phyloP scores from a whole-genome alignment of 2,329 filamentous ascomycete genomes.

The Calonectria honghensis region DNA sequence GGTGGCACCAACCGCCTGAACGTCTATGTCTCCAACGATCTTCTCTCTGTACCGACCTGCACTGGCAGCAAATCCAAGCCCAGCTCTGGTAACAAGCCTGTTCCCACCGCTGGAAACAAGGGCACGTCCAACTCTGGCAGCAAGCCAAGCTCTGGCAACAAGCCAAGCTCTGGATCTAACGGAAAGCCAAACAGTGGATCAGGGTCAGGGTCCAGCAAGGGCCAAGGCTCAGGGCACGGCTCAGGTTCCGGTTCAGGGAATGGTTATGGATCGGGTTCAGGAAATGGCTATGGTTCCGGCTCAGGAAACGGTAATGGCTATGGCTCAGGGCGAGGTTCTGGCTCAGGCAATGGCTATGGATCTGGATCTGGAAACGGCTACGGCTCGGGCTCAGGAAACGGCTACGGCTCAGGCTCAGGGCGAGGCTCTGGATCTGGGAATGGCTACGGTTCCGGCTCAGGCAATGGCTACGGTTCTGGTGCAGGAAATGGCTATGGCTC shows the following conservation, averaged over 20 bases:
- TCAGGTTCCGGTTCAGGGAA: background rate
- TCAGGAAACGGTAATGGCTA: background rate
- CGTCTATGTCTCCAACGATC: slow-evolving; percentile 68
- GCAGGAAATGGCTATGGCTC: background rate
- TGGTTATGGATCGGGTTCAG: background rate
- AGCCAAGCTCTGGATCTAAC: background rate
- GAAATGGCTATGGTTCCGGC: background rate
- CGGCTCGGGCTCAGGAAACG: background rate
- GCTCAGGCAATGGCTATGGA: background rate
- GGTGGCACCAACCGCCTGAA: slow-evolving; percentile 66
- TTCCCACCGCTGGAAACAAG: background rate
- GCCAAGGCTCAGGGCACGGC: background rate
- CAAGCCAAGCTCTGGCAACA: background rate
- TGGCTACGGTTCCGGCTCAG: background rate
- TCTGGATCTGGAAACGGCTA: background rate
- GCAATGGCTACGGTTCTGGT: background rate
- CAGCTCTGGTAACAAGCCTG: slow-evolving; percentile 5
- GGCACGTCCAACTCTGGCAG: background rate
- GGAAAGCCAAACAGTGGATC: background rate
- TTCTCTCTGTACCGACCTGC: slow-evolving; percentile 71
- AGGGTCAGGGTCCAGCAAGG: background rate
- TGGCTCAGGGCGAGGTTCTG: background rate
- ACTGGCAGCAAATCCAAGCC: background rate
- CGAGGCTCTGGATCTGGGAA: background rate
- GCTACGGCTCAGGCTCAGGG: background rate